phyloP scores from a whole-genome alignment of 192 early-diverging fungal species.

The Lobulomyces angularis region DNA sequence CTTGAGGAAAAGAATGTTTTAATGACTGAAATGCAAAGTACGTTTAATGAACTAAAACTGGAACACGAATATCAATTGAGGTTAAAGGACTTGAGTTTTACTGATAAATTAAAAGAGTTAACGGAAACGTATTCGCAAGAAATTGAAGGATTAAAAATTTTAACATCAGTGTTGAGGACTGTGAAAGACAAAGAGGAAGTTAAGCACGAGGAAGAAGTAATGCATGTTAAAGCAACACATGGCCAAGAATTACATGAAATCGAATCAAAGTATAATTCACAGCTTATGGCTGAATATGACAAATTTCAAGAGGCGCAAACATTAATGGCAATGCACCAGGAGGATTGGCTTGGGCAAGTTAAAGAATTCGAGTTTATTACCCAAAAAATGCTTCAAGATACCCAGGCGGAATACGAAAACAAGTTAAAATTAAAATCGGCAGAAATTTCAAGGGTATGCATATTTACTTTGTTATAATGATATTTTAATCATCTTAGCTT shows the following conservation, averaged over 20 bases:
- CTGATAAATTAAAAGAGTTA: constrained; percentile 45
- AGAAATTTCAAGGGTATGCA: constrained; percentile 32
- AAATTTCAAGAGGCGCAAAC: constrained; percentile 35
- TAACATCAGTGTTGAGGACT: constrained; percentile 21
- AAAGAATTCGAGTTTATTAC: constrained; percentile 17
- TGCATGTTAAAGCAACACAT: constrained; percentile 13
- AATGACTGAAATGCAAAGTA: constrained; percentile 30
- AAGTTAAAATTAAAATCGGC: constrained; percentile 19
- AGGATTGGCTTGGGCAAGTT: constrained; percentile 32
- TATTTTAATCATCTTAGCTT: constrained; percentile 16
- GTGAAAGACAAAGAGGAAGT: constrained; percentile 48
- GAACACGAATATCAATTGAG: constrained; percentile 56
- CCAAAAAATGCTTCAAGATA: constrained; percentile 14
- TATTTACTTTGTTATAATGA: background rate
- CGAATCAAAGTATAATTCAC: constrained; percentile 38
- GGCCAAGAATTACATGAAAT: constrained; percentile 33
- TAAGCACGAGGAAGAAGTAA: constrained; percentile 33
- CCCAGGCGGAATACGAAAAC: constrained; percentile 29
- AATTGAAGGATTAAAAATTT: constrained; percentile 40
- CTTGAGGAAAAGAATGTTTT: constrained; percentile 40
- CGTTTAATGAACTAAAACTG: constrained; percentile 43
- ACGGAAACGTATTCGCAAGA: constrained; percentile 34
- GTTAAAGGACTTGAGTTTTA: constrained; percentile 48
- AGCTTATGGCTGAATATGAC: constrained; percentile 48
- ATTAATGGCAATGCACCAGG: constrained; percentile 20